Conservation (phyloP, 192 early-diverging fungal species). For the Phlyctochytrium planicorne region DNA sequence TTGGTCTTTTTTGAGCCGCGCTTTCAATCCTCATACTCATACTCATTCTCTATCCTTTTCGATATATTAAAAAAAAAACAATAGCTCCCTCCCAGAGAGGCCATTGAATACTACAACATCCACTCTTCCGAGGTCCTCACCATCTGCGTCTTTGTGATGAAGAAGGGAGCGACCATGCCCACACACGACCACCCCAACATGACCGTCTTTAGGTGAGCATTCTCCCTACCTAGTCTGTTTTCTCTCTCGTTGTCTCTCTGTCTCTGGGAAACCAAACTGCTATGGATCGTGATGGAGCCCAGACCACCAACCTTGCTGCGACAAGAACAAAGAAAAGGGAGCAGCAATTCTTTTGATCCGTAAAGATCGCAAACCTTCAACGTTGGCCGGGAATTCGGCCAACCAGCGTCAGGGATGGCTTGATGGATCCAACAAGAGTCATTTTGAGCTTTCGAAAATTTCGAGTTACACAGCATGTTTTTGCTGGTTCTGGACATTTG, state of each 20-base stretch:
- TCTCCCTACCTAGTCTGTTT: neutral
- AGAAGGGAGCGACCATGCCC: conserved; percentile 37
- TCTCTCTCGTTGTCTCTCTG: neutral
- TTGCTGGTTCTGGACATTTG: no score
- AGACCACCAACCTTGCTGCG: neutral
- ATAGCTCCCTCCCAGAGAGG: conserved; percentile 2
- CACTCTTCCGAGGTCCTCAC: conserved; percentile 30
- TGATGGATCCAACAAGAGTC: no score
- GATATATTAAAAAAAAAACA: neutral
- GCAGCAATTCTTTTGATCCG: no score
- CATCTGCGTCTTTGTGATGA: conserved; percentile 47
- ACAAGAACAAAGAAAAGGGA: neutral
- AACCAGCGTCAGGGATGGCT: no score
- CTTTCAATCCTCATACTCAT: neutral
- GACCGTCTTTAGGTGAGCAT: conserved; percentile 41
- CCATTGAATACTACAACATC: conserved; percentile 43
- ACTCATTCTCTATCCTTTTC: neutral
- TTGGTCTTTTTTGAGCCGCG: neutral
- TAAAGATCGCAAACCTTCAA: no score
- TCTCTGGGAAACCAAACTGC: neutral
- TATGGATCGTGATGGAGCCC: neutral
- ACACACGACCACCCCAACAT: conserved; percentile 46
- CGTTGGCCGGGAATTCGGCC: no score
- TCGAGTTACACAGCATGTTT: no score
- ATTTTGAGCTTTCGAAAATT: no score